Conservation (phyloP, 2,329 filamentous ascomycete species). For the Parascedosporium putredinis region DNA sequence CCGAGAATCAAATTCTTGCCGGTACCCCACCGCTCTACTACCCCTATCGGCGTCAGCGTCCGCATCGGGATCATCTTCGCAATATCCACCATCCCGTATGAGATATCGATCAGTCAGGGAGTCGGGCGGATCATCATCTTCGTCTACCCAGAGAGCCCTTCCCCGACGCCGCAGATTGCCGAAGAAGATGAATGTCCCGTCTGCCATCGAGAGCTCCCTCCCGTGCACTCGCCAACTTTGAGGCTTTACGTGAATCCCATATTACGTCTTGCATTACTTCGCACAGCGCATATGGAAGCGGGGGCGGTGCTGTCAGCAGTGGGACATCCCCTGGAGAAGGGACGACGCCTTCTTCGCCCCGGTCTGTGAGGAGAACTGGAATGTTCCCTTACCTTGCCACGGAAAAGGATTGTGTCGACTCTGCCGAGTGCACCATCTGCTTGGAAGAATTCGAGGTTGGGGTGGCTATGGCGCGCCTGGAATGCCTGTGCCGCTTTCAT, state of each 20-base stretch:
- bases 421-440: slow-evolving; percentile 58
- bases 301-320: slow-evolving; percentile 15
- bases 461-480: slow-evolving; percentile 52
- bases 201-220: slow-evolving; percentile 63
- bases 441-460: slow-evolving; percentile 56
- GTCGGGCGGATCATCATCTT: slow-evolving; percentile 22
- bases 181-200: slow-evolving; percentile 76
- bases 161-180: slow-evolving; percentile 40
- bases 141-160: slow-evolving; percentile 25
- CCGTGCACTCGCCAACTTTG: slow-evolving; percentile 39
- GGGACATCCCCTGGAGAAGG: slow-evolving; percentile 12
- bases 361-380: slow-evolving; percentile 38
- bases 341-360: slow-evolving; percentile 14
- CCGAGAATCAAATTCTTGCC: slow-evolving; percentile 29
- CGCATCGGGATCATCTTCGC: slow-evolving; percentile 11
- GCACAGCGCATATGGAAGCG: slow-evolving; percentile 39
- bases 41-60: no score
- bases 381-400: slow-evolving; percentile 56
- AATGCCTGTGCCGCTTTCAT: slow-evolving; percentile 58
- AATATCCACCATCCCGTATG: slow-evolving; percentile 5
- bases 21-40: slow-evolving; percentile 27
- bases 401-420: slow-evolving; percentile 59
- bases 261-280: slow-evolving; percentile 46
- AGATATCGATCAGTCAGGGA: slow-evolving; percentile 22
- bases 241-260: slow-evolving; percentile 45